Conservation (phyloP, 83 land plant species). For the Picea abies region DNA sequence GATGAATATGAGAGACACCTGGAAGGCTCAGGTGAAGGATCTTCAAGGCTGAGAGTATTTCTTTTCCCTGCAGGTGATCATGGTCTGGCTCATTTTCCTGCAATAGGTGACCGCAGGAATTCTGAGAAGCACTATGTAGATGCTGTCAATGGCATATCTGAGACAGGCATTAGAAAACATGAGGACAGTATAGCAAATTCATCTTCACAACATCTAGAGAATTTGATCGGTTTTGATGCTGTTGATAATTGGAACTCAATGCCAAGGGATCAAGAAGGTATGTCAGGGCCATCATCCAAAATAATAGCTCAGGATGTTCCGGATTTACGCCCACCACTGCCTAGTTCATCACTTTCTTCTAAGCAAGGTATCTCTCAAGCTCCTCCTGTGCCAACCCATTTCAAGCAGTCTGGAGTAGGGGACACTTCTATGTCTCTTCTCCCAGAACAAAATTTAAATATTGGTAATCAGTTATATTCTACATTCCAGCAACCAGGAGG, state of each 20-base stretch:
- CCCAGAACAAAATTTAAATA: slow-evolving; percentile 11
- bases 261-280: slow-evolving; percentile 18
- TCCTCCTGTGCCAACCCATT: neutral
- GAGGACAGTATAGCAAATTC: slow-evolving; percentile 27
- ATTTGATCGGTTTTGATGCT: slow-evolving; percentile 31
- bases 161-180: slow-evolving; percentile 26
- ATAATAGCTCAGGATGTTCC: slow-evolving; percentile 7
- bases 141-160: slow-evolving; percentile 68
- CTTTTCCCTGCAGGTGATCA: slow-evolving; percentile 54
- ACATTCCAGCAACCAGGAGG: slow-evolving; percentile 2
- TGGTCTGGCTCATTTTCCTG: slow-evolving; percentile 29
- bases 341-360: slow-evolving; percentile 13
- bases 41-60: slow-evolving; percentile 58
- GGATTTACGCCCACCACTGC: neutral
- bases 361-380: slow-evolving; percentile 1
- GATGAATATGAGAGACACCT: slow-evolving; percentile 42
- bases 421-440: neutral
- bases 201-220: slow-evolving; percentile 43
- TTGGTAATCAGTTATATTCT: neutral
- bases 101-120: slow-evolving; percentile 29
- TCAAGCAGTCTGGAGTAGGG: slow-evolving; percentile 8
- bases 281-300: slow-evolving; percentile 11
- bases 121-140: slow-evolving; percentile 67
- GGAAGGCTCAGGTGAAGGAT: slow-evolving; percentile 47
- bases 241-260: slow-evolving; percentile 19